Conservation (phyloP, 2,329 filamentous ascomycete species). For the Hypomyces perniciosus region DNA sequence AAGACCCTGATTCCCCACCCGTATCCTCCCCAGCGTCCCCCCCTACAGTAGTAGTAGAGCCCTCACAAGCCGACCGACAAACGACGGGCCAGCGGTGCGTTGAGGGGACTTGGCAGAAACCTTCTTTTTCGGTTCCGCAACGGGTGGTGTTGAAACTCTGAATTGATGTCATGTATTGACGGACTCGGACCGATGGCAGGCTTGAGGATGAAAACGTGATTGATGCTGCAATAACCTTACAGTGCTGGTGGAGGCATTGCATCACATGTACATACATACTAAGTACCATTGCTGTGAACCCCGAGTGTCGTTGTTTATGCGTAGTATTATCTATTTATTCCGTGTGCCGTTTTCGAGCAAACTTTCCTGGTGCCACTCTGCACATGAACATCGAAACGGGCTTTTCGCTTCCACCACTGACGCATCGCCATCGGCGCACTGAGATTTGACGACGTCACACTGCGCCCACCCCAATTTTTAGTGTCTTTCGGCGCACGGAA, state of each 20-base stretch:
- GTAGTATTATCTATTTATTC: too few species aligned
- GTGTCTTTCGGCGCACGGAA: not conserved
- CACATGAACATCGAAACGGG: too few species aligned
- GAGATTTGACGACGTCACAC: not conserved
- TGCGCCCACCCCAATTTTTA: not conserved
- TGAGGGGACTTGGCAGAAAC: conserved; percentile 2
- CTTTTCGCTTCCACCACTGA: not conserved
- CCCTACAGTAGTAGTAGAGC: too few species aligned
- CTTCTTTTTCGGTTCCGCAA: conserved; percentile 3
- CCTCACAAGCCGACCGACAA: too few species aligned
- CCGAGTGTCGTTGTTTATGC: too few species aligned
- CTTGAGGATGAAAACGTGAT: not conserved
- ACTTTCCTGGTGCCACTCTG: too few species aligned
- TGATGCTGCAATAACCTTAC: not conserved
- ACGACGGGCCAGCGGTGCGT: too few species aligned
- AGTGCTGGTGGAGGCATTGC: not conserved
- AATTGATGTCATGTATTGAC: conserved; percentile 11
- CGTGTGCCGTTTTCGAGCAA: too few species aligned
- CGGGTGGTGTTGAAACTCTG: not conserved
- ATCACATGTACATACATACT: not conserved
- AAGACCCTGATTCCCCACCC: too few species aligned
- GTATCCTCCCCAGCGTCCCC: too few species aligned
- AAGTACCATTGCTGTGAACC: too few species aligned
- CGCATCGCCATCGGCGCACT: not conserved
- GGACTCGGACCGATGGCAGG: not conserved